Percentiles rank a stretch among this genome's conserved stretches.
Evolutionary conservation across 257 asterid genomes (phyloP).

Genomic region (Buddleja alternifolia): DNA sequence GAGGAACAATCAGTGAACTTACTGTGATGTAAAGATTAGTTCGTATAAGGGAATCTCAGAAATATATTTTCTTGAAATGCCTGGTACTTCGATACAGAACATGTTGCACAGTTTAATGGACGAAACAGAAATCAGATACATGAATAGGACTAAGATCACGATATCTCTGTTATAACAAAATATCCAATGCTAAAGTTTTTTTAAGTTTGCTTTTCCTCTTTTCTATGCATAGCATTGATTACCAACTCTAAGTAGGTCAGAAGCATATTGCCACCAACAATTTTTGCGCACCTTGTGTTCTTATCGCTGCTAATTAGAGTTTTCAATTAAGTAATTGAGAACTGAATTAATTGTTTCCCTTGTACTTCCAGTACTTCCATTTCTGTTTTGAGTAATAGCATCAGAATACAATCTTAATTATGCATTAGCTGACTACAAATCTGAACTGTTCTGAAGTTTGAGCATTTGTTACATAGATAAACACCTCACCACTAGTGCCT

Average conservation of each 20-base stretch:
- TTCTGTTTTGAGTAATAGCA: background rate
- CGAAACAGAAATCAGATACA: background rate
- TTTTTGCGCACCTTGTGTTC: background rate
- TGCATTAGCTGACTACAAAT: background rate
- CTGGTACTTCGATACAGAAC: background rate
- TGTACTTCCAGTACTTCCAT: background rate
- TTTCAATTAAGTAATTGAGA: background rate
- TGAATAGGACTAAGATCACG: background rate
- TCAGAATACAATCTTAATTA: background rate
- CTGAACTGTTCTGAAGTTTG: background rate
- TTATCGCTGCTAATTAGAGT: background rate
- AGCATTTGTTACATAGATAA: background rate
- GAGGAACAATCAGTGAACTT: background rate
- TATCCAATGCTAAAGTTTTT: background rate
- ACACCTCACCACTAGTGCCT: background rate
- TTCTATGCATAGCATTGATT: background rate
- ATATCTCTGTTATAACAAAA: background rate
- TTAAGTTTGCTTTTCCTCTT: background rate
- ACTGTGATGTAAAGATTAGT: background rate
- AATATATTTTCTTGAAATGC: background rate
- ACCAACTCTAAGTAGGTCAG: background rate
- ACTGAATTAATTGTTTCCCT: background rate
- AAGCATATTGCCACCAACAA: background rate
- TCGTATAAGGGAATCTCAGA: background rate
- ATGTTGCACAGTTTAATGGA: background rate